A percentile compares a stretch with the other conserved stretches of the same genome.
phyloP scores from a whole-genome alignment of 2,329 filamentous ascomycete species.

The Colletotrichum spaethianum region DNA sequence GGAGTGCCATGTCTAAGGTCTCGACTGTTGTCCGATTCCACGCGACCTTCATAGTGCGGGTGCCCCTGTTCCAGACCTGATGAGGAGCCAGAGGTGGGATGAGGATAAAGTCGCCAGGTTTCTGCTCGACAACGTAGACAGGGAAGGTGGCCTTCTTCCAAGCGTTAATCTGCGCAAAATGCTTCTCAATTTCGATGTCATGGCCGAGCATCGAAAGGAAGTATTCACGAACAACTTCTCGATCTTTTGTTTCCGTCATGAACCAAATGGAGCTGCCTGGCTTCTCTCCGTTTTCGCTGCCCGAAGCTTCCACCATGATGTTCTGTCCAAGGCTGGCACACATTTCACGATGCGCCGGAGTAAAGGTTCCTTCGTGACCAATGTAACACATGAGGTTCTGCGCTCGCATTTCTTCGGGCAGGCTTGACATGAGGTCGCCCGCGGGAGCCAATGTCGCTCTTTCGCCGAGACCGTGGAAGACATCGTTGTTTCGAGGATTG shows the following conservation, averaged over 20 bases:
- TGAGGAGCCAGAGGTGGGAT: slow-evolving; percentile 94
- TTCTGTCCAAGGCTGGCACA: slow-evolving; percentile 96
- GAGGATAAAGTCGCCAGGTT: slow-evolving; percentile 90
- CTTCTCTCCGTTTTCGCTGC: slow-evolving; percentile 79
- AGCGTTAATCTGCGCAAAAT: slow-evolving; percentile 95
- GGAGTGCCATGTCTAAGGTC: slow-evolving; percentile 87
- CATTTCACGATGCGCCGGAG: slow-evolving; percentile 96
- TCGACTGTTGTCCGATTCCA: slow-evolving; percentile 98
- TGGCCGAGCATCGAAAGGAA: slow-evolving; percentile 94
- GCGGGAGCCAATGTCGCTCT: slow-evolving; percentile 75
- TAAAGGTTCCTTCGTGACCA: slow-evolving; percentile 97
- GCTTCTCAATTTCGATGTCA: slow-evolving; percentile 96
- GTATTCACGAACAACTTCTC: slow-evolving; percentile 91
- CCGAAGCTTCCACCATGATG: slow-evolving; percentile 96
- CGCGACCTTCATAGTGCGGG: slow-evolving; percentile 95
- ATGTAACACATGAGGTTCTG: slow-evolving; percentile 99
- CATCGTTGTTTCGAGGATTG: slow-evolving; percentile 45
- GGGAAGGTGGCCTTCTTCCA: slow-evolving; percentile 96
- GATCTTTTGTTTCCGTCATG: slow-evolving; percentile 97
- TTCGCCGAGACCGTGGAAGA: slow-evolving; percentile 64
- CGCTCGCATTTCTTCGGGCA: slow-evolving; percentile 89
- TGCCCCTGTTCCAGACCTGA: slow-evolving; percentile 98
- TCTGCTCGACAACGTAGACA: slow-evolving; percentile 93
- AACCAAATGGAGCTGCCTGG: slow-evolving; percentile 97
- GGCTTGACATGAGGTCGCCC: slow-evolving; percentile 94